A percentile compares a stretch with the other conserved stretches of the same genome.
phyloP scores from a whole-genome alignment of 1,284 basidiomycete species.

The Cryptococcus neoformans region DNA sequence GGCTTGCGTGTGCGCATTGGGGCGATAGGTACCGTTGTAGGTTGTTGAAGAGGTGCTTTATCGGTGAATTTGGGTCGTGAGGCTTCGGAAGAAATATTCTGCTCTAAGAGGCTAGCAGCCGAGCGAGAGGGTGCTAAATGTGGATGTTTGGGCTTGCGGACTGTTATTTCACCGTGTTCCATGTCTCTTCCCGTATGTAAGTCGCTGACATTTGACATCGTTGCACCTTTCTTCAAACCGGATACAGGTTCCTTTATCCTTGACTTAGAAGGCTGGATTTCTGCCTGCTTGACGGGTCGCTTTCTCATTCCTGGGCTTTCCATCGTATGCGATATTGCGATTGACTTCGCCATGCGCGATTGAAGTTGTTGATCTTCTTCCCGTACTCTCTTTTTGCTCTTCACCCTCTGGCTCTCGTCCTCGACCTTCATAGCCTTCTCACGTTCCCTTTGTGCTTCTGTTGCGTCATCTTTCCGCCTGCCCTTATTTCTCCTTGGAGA shows the following conservation, averaged over 20 bases:
- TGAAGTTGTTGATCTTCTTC: not conserved
- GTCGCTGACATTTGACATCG: too few relatives aligned
- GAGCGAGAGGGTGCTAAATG: too few relatives aligned
- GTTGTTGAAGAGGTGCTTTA: not conserved
- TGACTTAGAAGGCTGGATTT: too few relatives aligned
- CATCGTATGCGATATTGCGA: not conserved
- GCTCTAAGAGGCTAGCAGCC: too few relatives aligned
- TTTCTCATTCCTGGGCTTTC: not conserved
- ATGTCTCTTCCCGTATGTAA: too few relatives aligned
- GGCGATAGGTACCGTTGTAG: not conserved
- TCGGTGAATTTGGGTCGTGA: not conserved
- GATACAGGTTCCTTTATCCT: too few relatives aligned
- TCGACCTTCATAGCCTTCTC: not conserved
- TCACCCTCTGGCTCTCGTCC: not conserved
- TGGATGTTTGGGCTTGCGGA: too few relatives aligned
- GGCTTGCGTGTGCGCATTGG: not conserved
- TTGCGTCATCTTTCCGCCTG: not conserved
- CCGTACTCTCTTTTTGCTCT: not conserved
- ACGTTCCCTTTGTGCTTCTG: not conserved
- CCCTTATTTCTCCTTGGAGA: slow-evolving; percentile 5
- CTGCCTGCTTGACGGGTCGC: not conserved
- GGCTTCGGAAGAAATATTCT: too few relatives aligned
- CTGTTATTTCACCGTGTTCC: too few relatives aligned
- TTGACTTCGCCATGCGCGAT: too few relatives aligned
- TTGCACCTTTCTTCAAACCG: too few relatives aligned